These are phyloP conservation scores for Backusella westeae DNA, from an alignment of 192 early-diverging fungal genomes.

Conservation along the genomic window DNA sequence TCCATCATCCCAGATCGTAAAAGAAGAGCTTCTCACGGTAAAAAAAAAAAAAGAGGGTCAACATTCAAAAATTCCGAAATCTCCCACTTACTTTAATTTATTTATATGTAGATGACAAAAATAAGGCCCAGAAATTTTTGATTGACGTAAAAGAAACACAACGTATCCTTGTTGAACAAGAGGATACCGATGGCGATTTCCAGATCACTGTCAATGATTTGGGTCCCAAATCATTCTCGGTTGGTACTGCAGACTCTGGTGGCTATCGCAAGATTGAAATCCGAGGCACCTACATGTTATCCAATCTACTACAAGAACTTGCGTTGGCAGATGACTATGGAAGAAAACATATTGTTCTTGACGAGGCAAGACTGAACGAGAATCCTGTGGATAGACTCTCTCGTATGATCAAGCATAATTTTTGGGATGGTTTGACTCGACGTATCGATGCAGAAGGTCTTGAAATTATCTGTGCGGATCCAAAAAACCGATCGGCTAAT, in stretches of 20 bases:
- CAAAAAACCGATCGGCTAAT: slow-evolving; percentile 85
- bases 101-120: slow-evolving; percentile 34
- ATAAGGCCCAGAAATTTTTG: slow-evolving; percentile 70
- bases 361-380: slow-evolving; percentile 90
- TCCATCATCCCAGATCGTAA: slow-evolving; percentile 2
- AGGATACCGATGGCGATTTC: slow-evolving; percentile 93
- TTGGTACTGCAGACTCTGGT: slow-evolving; percentile 83
- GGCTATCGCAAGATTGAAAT: slow-evolving; percentile 88
- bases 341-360: slow-evolving; percentile 82
- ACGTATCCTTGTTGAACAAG: slow-evolving; percentile 79
- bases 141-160: slow-evolving; percentile 86
- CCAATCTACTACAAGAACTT: slow-evolving; percentile 97
- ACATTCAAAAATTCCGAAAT: not conserved
- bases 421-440: slow-evolving; percentile 95
- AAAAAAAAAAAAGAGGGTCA: not conserved
- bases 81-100: not conserved
- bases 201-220: slow-evolving; percentile 93
- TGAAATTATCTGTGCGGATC: slow-evolving; percentile 88
- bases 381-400: slow-evolving; percentile 91
- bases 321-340: slow-evolving; percentile 88
- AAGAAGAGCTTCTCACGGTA: slow-evolving; percentile 30
- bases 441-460: slow-evolving; percentile 83
- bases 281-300: slow-evolving; percentile 94
- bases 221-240: slow-evolving; percentile 88
- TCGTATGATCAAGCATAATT: slow-evolving; percentile 88